These are phyloP conservation scores for Odonthalia washingtoniensis DNA, from an alignment of 31 red algal genomes.

Conservation along the genomic window DNA sequence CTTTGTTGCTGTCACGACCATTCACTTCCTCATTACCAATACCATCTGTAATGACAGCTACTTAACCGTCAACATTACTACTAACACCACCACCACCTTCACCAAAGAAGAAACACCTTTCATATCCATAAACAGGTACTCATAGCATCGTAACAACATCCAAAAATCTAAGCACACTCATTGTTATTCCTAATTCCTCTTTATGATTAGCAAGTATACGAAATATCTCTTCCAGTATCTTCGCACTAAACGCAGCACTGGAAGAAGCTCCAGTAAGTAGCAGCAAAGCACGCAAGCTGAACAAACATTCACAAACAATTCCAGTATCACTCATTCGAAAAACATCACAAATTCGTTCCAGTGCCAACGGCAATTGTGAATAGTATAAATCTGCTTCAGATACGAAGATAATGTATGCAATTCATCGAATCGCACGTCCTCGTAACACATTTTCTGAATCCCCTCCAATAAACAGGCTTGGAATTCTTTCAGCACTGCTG, in stretches of 20 bases:
- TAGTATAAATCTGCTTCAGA: constrained; percentile 75
- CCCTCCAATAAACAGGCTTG: constrained; percentile 75
- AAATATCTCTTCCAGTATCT: constrained; percentile 76
- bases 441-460: constrained; percentile 76
- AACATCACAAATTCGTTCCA: constrained; percentile 79
- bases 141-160: constrained; percentile 76
- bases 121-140: constrained; percentile 75
- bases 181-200: constrained; percentile 55
- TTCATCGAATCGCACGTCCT: constrained; percentile 66
- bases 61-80: too few relatives aligned
- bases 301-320: constrained; percentile 72
- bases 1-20: too few relatives aligned
- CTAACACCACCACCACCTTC: constrained; percentile 8
- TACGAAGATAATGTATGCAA: constrained; percentile 77
- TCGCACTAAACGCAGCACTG: constrained; percentile 78
- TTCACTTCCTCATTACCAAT: too few relatives aligned
- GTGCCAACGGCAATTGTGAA: constrained; percentile 58
- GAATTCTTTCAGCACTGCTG: constrained; percentile 61
- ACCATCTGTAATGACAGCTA: too few relatives aligned
- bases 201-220: constrained; percentile 60
- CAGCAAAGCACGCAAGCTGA: constrained; percentile 74
- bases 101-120: constrained; percentile 82
- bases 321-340: constrained; percentile 61
- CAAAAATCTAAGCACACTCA: constrained; percentile 77
- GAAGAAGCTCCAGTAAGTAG: constrained; percentile 71